A percentile compares a stretch with the other conserved stretches of the same genome.
phyloP scores from a whole-genome alignment of 2,329 filamentous ascomycete species.

The Microsporum ferrugineum region DNA sequence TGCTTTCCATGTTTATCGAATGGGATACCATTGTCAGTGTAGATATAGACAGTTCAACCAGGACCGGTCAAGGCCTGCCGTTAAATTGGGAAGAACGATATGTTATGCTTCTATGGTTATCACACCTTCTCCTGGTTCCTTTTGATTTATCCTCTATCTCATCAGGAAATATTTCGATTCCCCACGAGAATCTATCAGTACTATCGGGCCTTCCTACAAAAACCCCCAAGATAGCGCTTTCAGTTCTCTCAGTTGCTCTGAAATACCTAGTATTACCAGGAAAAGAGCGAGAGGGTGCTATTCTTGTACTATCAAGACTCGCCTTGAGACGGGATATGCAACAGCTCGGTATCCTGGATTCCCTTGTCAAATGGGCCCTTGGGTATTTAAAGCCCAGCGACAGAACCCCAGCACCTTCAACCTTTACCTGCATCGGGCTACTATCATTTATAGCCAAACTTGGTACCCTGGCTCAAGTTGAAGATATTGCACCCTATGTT shows the following conservation, averaged over 20 bases:
- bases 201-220: conserved; percentile 41
- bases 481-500: conserved; percentile 60
- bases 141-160: conserved; percentile 88
- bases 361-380: conserved; percentile 61
- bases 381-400: conserved; percentile 43
- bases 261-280: conserved; percentile 62
- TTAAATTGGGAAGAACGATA: conserved; percentile 85
- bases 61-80: conserved; percentile 17
- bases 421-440: conserved; percentile 67
- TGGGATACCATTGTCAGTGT: conserved; percentile 27
- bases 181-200: conserved; percentile 23
- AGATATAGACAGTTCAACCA: conserved; percentile 11
- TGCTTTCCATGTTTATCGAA: conserved; percentile 63
- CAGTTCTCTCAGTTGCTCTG: conserved; percentile 60
- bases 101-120: conserved; percentile 75
- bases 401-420: conserved; percentile 35
- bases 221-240: conserved; percentile 57
- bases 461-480: conserved; percentile 58
- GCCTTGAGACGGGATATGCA: conserved; percentile 85
- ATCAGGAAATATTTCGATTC: conserved; percentile 28
- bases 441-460: conserved; percentile 70
- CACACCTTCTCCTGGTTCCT: conserved; percentile 69
- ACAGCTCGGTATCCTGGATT: conserved; percentile 55
- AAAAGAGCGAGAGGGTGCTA: conserved; percentile 85
- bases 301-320: conserved; percentile 65